A percentile compares a stretch with the other conserved stretches of the same genome.
phyloP scores from a whole-genome alignment of 257 asterid species.

The Lycium ferocissimum region DNA sequence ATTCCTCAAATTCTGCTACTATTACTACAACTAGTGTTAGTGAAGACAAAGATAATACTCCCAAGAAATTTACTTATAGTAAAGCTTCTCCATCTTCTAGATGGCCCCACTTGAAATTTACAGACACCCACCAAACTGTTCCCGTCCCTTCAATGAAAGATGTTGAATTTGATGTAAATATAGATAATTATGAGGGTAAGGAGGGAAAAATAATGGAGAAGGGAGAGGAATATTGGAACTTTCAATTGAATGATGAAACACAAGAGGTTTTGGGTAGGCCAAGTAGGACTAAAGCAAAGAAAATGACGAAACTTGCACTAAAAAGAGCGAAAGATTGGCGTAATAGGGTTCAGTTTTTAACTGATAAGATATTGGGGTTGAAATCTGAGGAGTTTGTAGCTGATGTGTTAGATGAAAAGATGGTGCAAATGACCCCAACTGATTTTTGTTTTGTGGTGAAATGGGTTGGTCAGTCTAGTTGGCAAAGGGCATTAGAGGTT shows the following conservation, averaged over 20 bases:
- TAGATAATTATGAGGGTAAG: conserved; percentile 35
- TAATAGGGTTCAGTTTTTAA: conserved; percentile 75
- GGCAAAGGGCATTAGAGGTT: conserved; percentile 96
- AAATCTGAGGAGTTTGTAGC: conserved; percentile 83
- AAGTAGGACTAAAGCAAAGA: conserved; percentile 72
- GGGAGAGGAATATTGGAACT: conserved; percentile 34
- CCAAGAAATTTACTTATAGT: conserved; percentile 69
- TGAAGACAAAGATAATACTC: conserved; percentile 51
- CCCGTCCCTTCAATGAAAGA: conserved; percentile 32
- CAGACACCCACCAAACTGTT: conserved; percentile 40
- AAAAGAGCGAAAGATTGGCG: conserved; percentile 97
- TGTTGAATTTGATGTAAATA: conserved; percentile 30
- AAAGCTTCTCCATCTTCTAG: conserved; percentile 91
- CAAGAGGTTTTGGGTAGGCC: conserved; percentile 62
- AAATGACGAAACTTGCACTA: conserved; percentile 89
- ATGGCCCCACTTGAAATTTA: conserved; percentile 89
- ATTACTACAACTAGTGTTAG: conserved; percentile 35
- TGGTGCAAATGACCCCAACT: conserved; percentile 97
- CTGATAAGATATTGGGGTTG: conserved; percentile 75
- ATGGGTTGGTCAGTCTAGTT: conserved; percentile 78
- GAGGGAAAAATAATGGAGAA: conserved; percentile 40
- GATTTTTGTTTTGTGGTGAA: conserved; percentile 92
- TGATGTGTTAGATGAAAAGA: conserved; percentile 86
- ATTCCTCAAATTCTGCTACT: conserved; percentile 55
- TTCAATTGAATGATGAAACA: conserved; percentile 36